phyloP scores from a whole-genome alignment of 768 basidiomycete species.

The Fomitopsis serialis region DNA sequence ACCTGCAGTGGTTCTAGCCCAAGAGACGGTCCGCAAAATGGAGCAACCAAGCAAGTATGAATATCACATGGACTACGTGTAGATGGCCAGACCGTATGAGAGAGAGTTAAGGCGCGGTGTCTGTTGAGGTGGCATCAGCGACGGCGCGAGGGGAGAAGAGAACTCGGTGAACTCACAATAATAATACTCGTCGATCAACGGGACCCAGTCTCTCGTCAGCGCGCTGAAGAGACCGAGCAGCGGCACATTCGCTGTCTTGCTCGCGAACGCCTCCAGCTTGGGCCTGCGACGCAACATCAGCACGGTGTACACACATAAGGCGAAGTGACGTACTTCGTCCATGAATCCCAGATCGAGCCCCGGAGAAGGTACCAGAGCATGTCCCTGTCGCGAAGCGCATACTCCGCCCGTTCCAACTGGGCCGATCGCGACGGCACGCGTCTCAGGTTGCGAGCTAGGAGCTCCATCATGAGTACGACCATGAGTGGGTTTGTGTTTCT shows the following conservation, averaged over 20 bases:
- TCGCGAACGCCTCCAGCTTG: conserved; percentile 62
- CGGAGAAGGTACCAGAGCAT: conserved; percentile 82
- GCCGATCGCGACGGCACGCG: conserved; percentile 58
- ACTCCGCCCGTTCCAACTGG: conserved; percentile 66
- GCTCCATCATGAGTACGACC: conserved; percentile 59
- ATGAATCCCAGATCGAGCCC: conserved; percentile 79
- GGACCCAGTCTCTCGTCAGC: conserved; percentile 80
- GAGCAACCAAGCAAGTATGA: neutral
- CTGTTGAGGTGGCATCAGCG: conserved; percentile 16
- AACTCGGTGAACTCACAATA: conserved; percentile 50
- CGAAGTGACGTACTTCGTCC: conserved; percentile 50
- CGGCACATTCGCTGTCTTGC: conserved; percentile 49
- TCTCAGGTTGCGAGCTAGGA: conserved; percentile 72
- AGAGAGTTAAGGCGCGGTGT: conserved; percentile 38
- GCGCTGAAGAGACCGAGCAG: conserved; percentile 65
- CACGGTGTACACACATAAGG: neutral
- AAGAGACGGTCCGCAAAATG: no score
- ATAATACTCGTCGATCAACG: conserved; percentile 84
- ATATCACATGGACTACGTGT: neutral
- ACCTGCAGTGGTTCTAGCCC: no score
- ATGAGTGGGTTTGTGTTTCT: conserved; percentile 59
- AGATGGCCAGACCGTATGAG: neutral
- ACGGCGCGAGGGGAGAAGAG: neutral
- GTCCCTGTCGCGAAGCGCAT: conserved; percentile 77
- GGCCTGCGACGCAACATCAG: conserved; percentile 41